phyloP scores from a whole-genome alignment of 108 stramenopile genomes.

The Pseudonitzschia delicatissima region DNA sequence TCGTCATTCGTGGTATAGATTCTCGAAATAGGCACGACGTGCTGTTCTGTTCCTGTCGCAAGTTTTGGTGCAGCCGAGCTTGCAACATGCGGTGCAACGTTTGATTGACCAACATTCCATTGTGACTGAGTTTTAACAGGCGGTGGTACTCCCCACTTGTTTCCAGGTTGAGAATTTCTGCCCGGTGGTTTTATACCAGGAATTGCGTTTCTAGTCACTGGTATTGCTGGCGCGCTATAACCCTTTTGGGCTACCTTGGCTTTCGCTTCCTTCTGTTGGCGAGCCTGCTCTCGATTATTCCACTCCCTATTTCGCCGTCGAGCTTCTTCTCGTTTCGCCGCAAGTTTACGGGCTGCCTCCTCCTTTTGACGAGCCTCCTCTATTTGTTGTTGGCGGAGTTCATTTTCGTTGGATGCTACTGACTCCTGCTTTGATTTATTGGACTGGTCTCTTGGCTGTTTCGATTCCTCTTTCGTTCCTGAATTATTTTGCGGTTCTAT shows the following conservation, averaged over 20 bases:
- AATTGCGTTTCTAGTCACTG: not conserved
- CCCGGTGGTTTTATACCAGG: not conserved
- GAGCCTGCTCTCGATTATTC: slow-evolving; percentile 71
- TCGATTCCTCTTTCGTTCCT: slow-evolving; percentile 12
- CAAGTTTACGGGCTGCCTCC: slow-evolving; percentile 51
- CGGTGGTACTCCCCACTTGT: slow-evolving; percentile 3
- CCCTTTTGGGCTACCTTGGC: slow-evolving; percentile 40
- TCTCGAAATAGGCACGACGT: not conserved
- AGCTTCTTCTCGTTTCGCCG: slow-evolving; percentile 75
- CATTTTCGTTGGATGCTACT: not conserved
- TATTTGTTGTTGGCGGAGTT: not conserved
- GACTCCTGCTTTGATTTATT: slow-evolving; percentile 6
- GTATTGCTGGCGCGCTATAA: not conserved
- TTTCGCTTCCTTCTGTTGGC: slow-evolving; percentile 59
- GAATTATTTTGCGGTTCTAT: not conserved
- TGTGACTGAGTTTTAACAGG: too few relatives aligned
- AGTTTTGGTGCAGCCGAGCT: not conserved
- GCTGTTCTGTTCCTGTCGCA: slow-evolving; percentile 2
- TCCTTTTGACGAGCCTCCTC: slow-evolving; percentile 45
- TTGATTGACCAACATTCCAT: too few relatives aligned
- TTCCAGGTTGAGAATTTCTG: not conserved
- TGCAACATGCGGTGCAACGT: not conserved
- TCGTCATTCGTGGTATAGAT: slow-evolving; percentile 23
- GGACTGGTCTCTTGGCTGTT: slow-evolving; percentile 11
- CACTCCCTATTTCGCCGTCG: slow-evolving; percentile 80